phyloP scores from a whole-genome alignment of 257 asterid species.

The Voacanga thouarsii region DNA sequence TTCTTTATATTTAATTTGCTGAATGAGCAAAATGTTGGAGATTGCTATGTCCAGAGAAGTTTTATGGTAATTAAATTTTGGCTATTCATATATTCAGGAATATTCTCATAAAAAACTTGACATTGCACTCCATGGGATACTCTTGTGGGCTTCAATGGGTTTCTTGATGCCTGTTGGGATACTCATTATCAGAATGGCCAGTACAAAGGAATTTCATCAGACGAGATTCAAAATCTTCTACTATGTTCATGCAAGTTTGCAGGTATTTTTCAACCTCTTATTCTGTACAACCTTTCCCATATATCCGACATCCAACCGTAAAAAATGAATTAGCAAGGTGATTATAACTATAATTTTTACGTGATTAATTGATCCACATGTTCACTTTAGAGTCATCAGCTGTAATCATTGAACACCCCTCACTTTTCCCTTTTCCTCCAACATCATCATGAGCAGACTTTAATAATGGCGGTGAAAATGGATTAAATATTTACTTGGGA shows the following conservation, averaged over 20 bases:
- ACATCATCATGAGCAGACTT: constrained; percentile 45
- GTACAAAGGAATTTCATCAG: constrained; percentile 28
- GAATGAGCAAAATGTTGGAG: not conserved
- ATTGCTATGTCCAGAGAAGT: not conserved
- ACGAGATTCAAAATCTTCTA: constrained; percentile 47
- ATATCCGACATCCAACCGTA: not conserved
- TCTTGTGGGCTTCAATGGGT: constrained; percentile 82
- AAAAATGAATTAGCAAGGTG: not conserved
- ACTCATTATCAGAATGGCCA: constrained; percentile 58
- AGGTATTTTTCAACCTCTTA: constrained; percentile 36
- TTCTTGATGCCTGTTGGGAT: constrained; percentile 74
- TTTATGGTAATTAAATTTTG: not conserved
- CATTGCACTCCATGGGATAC: constrained; percentile 66
- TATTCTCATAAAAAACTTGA: constrained; percentile 39
- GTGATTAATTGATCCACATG: constrained; percentile 2
- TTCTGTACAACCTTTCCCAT: not conserved
- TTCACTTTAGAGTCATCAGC: constrained; percentile 26
- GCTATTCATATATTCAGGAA: constrained; percentile 30
- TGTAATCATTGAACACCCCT: constrained; percentile 29
- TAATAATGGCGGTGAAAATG: constrained; percentile 25
- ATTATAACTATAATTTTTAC: not conserved
- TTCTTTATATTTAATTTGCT: not conserved
- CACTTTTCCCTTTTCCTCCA: constrained; percentile 25
- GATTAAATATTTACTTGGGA: constrained; percentile 18
- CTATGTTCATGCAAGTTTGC: constrained; percentile 58